A percentile compares a stretch with the other conserved stretches of the same genome.
These are phyloP conservation scores for Chlamydomonas eustigma DNA, from an alignment of 139 green algal genomes.

Conservation along the genomic window DNA sequence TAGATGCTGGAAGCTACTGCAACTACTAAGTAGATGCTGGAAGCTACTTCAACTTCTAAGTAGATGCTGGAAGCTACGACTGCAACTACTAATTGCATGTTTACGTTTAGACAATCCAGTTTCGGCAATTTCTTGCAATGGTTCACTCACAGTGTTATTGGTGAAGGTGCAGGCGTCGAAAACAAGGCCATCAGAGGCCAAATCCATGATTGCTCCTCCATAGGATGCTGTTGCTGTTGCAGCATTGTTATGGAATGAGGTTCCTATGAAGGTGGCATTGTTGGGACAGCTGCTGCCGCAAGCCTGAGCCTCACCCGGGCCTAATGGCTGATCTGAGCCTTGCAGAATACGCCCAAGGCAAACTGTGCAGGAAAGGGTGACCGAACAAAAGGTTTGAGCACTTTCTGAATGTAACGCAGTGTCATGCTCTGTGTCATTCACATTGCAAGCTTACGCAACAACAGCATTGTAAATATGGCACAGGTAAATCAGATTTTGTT, in stretches of 20 bases:
- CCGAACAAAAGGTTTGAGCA: too few relatives aligned
- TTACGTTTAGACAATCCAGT: too few relatives aligned
- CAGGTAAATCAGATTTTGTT: not conserved
- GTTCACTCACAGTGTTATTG: conserved; percentile 5
- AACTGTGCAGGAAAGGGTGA: not conserved
- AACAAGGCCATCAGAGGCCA: not conserved
- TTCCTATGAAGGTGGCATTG: not conserved
- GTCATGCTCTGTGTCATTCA: too few relatives aligned
- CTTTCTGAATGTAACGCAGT: too few relatives aligned
- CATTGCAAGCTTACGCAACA: not conserved
- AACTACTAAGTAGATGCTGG: too few relatives aligned
- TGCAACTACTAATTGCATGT: too few relatives aligned
- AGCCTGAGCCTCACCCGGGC: not conserved
- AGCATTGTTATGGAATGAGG: not conserved
- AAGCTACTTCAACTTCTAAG: too few relatives aligned
- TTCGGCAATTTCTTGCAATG: too few relatives aligned
- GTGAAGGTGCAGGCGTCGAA: conserved; percentile 4
- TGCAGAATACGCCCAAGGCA: not conserved
- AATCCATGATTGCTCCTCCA: conserved; percentile 1
- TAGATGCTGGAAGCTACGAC: too few relatives aligned
- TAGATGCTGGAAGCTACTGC: too few relatives aligned
- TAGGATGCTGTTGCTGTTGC: not conserved
- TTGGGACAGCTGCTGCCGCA: not conserved
- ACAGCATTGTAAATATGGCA: not conserved
- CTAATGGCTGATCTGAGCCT: not conserved